Conservation (phyloP, 345 rosid genomes). For the Salix dunnii region DNA sequence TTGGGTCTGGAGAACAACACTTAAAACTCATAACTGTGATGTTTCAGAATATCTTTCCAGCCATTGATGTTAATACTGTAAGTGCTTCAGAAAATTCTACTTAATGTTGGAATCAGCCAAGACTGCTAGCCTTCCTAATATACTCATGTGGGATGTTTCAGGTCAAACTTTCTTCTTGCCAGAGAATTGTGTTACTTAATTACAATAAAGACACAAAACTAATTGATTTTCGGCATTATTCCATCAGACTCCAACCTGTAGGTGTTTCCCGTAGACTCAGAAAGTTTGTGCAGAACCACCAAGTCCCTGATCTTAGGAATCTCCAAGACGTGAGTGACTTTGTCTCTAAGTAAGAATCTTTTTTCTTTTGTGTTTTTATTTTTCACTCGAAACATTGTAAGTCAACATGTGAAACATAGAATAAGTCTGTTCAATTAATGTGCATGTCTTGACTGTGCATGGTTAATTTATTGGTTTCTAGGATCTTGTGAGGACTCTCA, state of each 20-base stretch:
- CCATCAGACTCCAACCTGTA: constrained; percentile 81
- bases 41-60: constrained; percentile 96
- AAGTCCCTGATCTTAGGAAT: constrained; percentile 81
- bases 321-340: constrained; percentile 90
- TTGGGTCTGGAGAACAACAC: constrained; percentile 83
- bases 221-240: constrained; percentile 83
- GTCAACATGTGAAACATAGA: background rate
- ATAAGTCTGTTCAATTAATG: background rate
- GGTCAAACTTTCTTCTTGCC: constrained; percentile 93
- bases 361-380: background rate
- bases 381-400: background rate
- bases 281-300: constrained; percentile 83
- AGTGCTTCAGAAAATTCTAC: constrained; percentile 22
- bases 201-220: constrained; percentile 88
- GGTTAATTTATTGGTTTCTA: background rate
- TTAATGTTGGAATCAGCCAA: constrained; percentile 9
- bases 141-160: constrained; percentile 35
- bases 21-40: constrained; percentile 73
- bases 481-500: background rate
- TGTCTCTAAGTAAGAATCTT: constrained; percentile 68
- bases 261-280: constrained; percentile 84
- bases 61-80: constrained; percentile 90
- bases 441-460: background rate
- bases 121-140: constrained; percentile 14
- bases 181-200: constrained; percentile 81